Evolutionary conservation across 225 moss, liverwort and hornwort species (phyloP).

Genomic region (Pseudisothecium myosuroides): DNA sequence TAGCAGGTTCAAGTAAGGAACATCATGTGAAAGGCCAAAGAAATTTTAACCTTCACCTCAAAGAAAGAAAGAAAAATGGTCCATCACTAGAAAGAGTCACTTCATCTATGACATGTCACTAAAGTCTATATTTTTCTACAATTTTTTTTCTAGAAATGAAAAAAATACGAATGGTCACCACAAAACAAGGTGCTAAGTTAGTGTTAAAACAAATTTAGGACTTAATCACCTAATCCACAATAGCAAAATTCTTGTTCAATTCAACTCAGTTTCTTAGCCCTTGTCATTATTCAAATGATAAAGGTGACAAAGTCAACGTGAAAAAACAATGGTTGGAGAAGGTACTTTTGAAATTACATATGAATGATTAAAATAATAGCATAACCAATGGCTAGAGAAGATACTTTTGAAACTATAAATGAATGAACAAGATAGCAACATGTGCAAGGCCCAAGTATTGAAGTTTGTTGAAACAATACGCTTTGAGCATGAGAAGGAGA

Average conservation of each 20-base stretch:
- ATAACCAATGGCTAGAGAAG: not conserved
- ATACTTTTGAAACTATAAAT: not conserved
- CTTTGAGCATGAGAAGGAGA: not conserved
- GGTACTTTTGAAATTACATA: not conserved
- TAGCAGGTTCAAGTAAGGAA: not conserved
- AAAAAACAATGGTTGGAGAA: not conserved
- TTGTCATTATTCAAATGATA: not conserved
- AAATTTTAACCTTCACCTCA: too few relatives aligned
- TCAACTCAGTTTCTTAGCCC: not conserved
- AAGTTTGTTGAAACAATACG: not conserved
- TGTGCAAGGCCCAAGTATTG: not conserved
- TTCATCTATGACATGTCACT: not conserved
- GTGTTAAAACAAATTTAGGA: not conserved
- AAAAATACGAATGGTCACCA: not conserved
- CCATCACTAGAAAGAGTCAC: not conserved
- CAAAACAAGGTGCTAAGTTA: not conserved
- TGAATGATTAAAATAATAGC: not conserved
- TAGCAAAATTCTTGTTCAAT: not conserved
- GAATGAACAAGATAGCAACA: not conserved
- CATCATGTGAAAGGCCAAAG: not conserved
- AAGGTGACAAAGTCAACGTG: not conserved
- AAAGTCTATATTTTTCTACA: not conserved
- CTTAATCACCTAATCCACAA: not conserved
- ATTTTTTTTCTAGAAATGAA: accelerated
- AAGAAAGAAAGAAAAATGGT: not conserved